Evolutionary conservation across 2,329 filamentous ascomycete species (phyloP), one percentile per base, ranked within the genome.

Genomic region (Ilyonectria robusta): DNA sequence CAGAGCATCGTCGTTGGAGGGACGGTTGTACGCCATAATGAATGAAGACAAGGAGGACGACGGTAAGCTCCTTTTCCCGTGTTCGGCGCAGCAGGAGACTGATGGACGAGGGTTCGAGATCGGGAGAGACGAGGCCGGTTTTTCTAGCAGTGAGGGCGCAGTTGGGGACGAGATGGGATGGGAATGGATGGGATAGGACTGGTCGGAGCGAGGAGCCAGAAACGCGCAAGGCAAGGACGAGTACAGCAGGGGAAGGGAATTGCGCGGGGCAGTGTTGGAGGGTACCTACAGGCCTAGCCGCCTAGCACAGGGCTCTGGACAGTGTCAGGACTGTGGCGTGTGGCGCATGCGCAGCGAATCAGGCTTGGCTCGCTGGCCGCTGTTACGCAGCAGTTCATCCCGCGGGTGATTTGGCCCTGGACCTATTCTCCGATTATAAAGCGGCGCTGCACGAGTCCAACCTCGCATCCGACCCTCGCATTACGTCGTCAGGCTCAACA

Each of bases 1-100:
- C 71, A 99, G 90, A 79, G 94, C 93, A 85, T 99, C 95, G 37
- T 95, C 95, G 81, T 99, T 97, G 85, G 94, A 96, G 62, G 92
- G 89, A 81, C 91, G 91, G 83, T 97, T 97, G 87, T 98, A 98
- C 63, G 95, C 95, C 95, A 98, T 98, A 68, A 26, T 69, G 53
- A 67, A 17, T 67, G 53, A 57, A 66, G 63, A 33, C 46, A 60
- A 47, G 42, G 15, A 54, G 53, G 48, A 51, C 29, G 48, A 51
- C 37, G 44, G 40, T 47, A 26, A n/a, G 26, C 19, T 51, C 29
- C 51, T 46, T 50, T 51, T 65, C 29, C 54, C 53, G 33, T 48
- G 50, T 53, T 53, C 19, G 58, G 31, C 37, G 37, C 15, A 48
- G 53, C n/a, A 53, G 42, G 35, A 31, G 46, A 60, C 51, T 62